A percentile compares a stretch with the other conserved stretches of the same genome.
Evolutionary conservation across 1,284 basidiomycete genomes (phyloP).

Genomic region (Pisolithus thermaeus): DNA sequence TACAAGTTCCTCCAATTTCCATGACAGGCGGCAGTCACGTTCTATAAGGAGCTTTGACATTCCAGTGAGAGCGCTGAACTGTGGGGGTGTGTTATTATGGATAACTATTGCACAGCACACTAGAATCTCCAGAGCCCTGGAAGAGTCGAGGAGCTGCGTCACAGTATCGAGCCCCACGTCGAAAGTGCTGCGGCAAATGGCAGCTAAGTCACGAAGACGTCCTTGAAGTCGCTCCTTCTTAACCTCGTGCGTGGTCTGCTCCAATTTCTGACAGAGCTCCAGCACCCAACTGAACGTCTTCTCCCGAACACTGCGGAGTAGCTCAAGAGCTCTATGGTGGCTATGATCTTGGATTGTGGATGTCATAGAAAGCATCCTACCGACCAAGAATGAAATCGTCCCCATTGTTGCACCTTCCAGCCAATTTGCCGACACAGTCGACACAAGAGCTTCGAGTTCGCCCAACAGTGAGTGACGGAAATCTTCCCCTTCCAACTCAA

Average conservation of each 20-base stretch:
- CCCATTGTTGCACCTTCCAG: conserved; percentile 32
- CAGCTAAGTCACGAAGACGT: conserved; percentile 30
- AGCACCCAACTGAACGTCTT: conserved; percentile 33
- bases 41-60: conserved; percentile 17
- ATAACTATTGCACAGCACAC: conserved; percentile 33
- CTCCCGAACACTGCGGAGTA: conserved; percentile 28
- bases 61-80: conserved; percentile 3
- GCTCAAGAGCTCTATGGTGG: conserved; percentile 6
- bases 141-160: conserved; percentile 14
- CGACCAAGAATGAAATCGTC: conserved; percentile 30
- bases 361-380: conserved; percentile 31
- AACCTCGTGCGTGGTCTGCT: conserved; percentile 14
- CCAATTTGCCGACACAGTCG: conserved; percentile 37
- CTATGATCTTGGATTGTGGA: conserved; percentile 4
- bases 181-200: conserved; percentile 37
- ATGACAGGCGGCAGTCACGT: conserved; percentile 26
- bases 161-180: conserved; percentile 27
- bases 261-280: conserved; percentile 25
- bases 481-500: conserved; percentile 20
- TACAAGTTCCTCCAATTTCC: conserved; percentile 21
- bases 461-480: conserved; percentile 33
- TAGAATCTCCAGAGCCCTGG: conserved; percentile 25
- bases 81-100: conserved; percentile 24
- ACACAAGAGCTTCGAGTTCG: conserved; percentile 28
- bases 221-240: conserved; percentile 17